Evolutionary conservation across 2,329 filamentous ascomycete species (phyloP).

Genomic region (Alternaria solani): DNA sequence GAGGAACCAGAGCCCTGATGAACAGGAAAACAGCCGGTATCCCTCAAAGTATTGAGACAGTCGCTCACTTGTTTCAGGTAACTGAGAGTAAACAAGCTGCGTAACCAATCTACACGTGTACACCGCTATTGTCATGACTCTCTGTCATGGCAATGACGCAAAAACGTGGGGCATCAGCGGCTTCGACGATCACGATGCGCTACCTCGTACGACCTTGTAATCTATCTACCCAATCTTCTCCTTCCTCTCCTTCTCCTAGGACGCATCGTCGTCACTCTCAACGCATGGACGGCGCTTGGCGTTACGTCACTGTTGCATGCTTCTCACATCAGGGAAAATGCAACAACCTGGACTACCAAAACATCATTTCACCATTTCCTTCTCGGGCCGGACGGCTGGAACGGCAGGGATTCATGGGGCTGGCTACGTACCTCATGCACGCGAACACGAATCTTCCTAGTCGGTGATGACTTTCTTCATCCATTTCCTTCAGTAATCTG

Average conservation of each 20-base stretch:
- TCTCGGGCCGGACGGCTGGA: conserved; percentile 18
- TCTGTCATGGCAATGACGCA: conserved; percentile 7
- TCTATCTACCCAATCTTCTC: conserved; percentile 36
- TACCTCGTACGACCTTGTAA: conserved; percentile 39
- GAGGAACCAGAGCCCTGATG: conserved; percentile 30
- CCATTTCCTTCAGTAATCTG: conserved; percentile 32
- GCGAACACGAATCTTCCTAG: conserved; percentile 27
- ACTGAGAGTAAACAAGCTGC: conserved; percentile 30
- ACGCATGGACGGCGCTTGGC: conserved; percentile 44
- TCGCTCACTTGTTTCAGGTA: conserved; percentile 44
- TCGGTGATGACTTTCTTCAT: conserved; percentile 19
- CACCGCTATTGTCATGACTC: conserved; percentile 19
- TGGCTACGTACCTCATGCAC: conserved; percentile 14
- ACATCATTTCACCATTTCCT: conserved; percentile 25
- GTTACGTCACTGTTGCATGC: conserved; percentile 35
- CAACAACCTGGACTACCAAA: conserved; percentile 16
- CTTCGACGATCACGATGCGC: conserved; percentile 18
- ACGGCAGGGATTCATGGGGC: conserved; percentile 15
- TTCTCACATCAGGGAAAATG: conserved; percentile 23
- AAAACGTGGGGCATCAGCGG: conserved; percentile 13
- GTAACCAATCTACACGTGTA: conserved; percentile 16
- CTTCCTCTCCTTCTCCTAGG: conserved; percentile 28
- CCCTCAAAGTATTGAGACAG: conserved; percentile 33
- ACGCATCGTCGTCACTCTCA: conserved; percentile 31
- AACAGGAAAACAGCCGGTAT: conserved; percentile 41